phyloP scores from a whole-genome alignment of 78 protist species.

The Parvularia atlantis region DNA sequence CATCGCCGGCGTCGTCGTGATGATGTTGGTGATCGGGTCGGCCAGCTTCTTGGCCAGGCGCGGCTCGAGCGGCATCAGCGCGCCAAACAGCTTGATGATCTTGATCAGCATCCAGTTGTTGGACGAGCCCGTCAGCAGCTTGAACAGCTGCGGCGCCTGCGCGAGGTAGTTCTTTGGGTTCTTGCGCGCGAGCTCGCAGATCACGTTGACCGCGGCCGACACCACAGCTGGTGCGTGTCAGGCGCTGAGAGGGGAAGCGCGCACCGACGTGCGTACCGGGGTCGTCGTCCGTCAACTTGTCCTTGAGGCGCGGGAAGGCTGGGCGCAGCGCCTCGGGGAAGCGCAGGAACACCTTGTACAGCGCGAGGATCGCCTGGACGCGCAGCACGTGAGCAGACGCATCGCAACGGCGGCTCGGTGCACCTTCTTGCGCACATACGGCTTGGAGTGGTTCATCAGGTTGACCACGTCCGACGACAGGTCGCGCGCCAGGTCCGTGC shows the following conservation, averaged over 20 bases:
- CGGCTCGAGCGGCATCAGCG: slow-evolving; percentile 84
- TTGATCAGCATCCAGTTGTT: slow-evolving; percentile 96
- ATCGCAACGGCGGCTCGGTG: no score
- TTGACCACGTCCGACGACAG: slow-evolving; percentile 76
- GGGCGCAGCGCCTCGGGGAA: slow-evolving; percentile 92
- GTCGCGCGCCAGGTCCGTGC: slow-evolving; percentile 83
- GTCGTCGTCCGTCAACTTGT: slow-evolving; percentile 77
- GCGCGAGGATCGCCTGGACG: slow-evolving; percentile 36
- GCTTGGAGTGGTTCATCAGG: slow-evolving; percentile 44
- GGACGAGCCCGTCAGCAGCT: slow-evolving; percentile 48
- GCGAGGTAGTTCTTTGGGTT: slow-evolving; percentile 90
- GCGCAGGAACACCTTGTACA: slow-evolving; percentile 74
- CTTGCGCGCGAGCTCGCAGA: slow-evolving; percentile 88
- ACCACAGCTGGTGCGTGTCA: slow-evolving; percentile 36
- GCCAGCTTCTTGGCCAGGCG: slow-evolving; percentile 77
- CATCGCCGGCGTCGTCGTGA: slow-evolving; percentile 79
- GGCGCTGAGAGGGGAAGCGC: neutral
- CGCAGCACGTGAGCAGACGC: no score
- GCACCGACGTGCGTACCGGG: slow-evolving; percentile 6
- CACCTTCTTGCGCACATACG: slow-evolving; percentile 77
- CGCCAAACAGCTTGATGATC: slow-evolving; percentile 81
- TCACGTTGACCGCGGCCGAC: slow-evolving; percentile 84
- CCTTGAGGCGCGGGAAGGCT: slow-evolving; percentile 77
- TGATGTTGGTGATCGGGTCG: slow-evolving; percentile 80
- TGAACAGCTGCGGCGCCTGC: slow-evolving; percentile 80